phyloP scores from a whole-genome alignment of 352 stramenopile species.

The Phytopythium litorale region DNA sequence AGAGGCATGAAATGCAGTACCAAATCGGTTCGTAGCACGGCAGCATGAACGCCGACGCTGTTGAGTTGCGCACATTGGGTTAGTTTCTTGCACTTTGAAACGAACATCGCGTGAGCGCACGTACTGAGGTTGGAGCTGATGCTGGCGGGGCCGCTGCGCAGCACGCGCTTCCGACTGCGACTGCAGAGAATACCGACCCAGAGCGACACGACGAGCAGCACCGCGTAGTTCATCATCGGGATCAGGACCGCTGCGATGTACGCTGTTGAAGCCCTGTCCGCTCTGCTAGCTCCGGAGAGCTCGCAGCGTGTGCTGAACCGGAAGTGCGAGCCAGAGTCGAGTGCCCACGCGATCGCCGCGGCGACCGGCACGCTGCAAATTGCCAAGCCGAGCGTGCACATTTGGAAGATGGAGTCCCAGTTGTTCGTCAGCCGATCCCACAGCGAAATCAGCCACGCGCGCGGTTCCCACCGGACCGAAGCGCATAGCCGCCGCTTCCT shows the following conservation, averaged over 20 bases:
- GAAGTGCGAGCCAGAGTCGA: slow-evolving; percentile 25
- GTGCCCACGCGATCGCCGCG: slow-evolving; percentile 25
- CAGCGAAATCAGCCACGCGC: slow-evolving; percentile 29
- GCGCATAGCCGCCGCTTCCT: background rate
- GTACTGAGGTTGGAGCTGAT: slow-evolving; percentile 76
- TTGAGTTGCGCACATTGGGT: slow-evolving; percentile 4
- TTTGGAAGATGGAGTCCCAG: slow-evolving; percentile 74
- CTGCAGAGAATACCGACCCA: slow-evolving; percentile 79
- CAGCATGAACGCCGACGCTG: slow-evolving; percentile 84
- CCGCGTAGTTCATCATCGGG: slow-evolving; percentile 57
- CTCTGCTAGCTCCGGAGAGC: slow-evolving; percentile 21
- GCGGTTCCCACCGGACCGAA: slow-evolving; percentile 12
- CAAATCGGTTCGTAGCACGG: slow-evolving; percentile 83
- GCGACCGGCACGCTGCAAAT: slow-evolving; percentile 46
- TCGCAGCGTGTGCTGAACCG: slow-evolving; percentile 42
- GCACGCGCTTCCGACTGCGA: slow-evolving; percentile 62
- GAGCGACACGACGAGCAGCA: slow-evolving; percentile 62
- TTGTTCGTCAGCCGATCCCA: slow-evolving; percentile 57
- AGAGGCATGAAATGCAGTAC: slow-evolving; percentile 73
- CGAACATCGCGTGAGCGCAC: slow-evolving; percentile 6
- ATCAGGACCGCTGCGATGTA: slow-evolving; percentile 50
- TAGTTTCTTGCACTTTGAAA: background rate
- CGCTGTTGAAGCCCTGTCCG: slow-evolving; percentile 31
- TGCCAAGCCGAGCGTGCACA: slow-evolving; percentile 45
- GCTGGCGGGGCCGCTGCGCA: slow-evolving; percentile 49